Percentiles rank a stretch among this genome's conserved stretches.
Conservation (phyloP, 192 early-diverging fungal species). For the Coemansia sp. region DNA sequence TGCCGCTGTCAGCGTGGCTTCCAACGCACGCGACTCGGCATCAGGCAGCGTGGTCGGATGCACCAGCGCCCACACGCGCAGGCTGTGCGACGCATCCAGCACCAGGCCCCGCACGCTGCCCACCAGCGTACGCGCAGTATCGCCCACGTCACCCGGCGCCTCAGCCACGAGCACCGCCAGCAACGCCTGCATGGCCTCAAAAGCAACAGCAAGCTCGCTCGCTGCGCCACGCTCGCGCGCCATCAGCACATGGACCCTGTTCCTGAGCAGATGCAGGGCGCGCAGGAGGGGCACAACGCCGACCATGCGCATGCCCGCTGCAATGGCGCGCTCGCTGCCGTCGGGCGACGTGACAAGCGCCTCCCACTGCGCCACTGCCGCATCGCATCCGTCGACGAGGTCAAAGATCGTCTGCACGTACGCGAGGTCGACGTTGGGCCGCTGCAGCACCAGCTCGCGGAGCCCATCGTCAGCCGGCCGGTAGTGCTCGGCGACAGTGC, state of each 20-base stretch:
- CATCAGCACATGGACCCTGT: conserved; percentile 19
- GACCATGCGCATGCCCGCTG: background rate
- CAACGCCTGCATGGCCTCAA: conserved; percentile 27
- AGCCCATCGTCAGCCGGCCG: background rate
- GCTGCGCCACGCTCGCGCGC: conserved; percentile 5
- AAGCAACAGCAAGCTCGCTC: conserved; percentile 45
- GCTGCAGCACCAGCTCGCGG: conserved; percentile 39
- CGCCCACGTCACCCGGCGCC: background rate
- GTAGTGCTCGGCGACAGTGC: conserved; percentile 1
- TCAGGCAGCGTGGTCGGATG: conserved; percentile 39
- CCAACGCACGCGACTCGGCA: conserved; percentile 22
- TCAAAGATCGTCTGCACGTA: conserved; percentile 27
- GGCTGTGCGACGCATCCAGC: conserved; percentile 37
- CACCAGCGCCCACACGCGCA: conserved; percentile 22
- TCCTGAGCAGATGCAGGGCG: conserved; percentile 3
- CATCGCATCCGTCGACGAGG: conserved; percentile 30
- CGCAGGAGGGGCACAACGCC: conserved; percentile 19
- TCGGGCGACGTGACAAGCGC: background rate
- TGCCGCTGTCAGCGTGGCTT: conserved; percentile 1
- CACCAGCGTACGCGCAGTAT: background rate
- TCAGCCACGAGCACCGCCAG: background rate
- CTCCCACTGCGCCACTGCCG: conserved; percentile 22
- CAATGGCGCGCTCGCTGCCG: background rate
- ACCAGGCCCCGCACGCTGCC: conserved; percentile 10
- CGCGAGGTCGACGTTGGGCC: conserved; percentile 26